Evolutionary conservation across 2,329 filamentous ascomycete species (phyloP).

Genomic region (Fusarium sarcochroum): DNA sequence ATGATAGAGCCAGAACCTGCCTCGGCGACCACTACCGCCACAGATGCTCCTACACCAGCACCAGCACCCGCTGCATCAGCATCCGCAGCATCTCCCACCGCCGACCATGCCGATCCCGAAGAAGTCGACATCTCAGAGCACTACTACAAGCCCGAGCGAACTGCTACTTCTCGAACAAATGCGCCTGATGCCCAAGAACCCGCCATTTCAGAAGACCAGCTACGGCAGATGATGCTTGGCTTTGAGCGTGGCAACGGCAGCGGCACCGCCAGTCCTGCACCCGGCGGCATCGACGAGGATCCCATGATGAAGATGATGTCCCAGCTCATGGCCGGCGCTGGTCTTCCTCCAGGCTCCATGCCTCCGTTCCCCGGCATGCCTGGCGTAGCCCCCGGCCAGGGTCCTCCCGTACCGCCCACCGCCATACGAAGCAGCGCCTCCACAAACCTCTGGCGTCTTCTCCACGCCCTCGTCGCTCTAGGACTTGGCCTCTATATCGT

Average conservation of each 20-base stretch:
- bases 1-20: slow-evolving; percentile 25
- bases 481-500: slow-evolving; percentile 79
- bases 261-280: slow-evolving; percentile 46
- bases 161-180: slow-evolving; percentile 49
- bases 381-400: slow-evolving; percentile 50
- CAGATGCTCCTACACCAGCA: slow-evolving; percentile 50
- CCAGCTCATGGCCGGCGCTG: slow-evolving; percentile 73
- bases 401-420: slow-evolving; percentile 53
- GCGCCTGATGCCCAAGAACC: slow-evolving; percentile 49
- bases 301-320: slow-evolving; percentile 77
- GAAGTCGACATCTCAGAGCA: slow-evolving; percentile 86
- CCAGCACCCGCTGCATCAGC: slow-evolving; percentile 51
- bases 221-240: slow-evolving; percentile 76
- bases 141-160: slow-evolving; percentile 70
- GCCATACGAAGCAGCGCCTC: slow-evolving; percentile 51
- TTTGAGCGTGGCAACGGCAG: slow-evolving; percentile 56
- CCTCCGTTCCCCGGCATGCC: slow-evolving; percentile 56
- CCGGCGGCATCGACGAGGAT: slow-evolving; percentile 48
- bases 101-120: slow-evolving; percentile 73
- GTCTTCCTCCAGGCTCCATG: slow-evolving; percentile 48
- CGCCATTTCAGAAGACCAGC: slow-evolving; percentile 68
- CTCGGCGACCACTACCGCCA: slow-evolving; percentile 43
- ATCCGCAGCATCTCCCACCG: slow-evolving; percentile 49
- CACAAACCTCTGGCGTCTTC: slow-evolving; percentile 75
- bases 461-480: slow-evolving; percentile 81